These are phyloP conservation scores for Geranium brycei DNA, from an alignment of 345 rosid genomes.

Conservation along the genomic window DNA sequence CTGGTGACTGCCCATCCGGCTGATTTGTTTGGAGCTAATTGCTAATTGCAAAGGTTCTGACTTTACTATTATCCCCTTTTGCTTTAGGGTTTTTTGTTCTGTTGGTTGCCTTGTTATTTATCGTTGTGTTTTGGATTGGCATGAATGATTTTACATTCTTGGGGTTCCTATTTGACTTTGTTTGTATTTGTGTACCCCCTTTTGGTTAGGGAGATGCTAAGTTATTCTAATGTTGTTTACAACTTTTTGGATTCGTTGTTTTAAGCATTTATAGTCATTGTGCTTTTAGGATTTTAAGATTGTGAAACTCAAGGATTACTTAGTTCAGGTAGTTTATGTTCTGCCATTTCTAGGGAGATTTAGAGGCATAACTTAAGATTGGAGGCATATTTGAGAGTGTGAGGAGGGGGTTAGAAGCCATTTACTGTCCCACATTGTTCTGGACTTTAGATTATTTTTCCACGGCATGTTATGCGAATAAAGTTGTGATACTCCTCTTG, in stretches of 20 bases:
- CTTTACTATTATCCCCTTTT: neutral
- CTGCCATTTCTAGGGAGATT: neutral
- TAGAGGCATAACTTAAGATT: neutral
- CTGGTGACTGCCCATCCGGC: conserved; percentile 18
- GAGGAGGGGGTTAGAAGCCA: no score
- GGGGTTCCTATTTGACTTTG: neutral
- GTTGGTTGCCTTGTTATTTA: neutral
- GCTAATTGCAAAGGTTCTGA: conserved; percentile 8
- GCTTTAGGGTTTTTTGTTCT: conserved; percentile 2
- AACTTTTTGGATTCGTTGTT: neutral
- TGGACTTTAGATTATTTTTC: no score
- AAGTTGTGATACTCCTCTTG: neutral
- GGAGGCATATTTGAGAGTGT: no score
- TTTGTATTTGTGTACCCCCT: neutral
- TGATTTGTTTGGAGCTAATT: conserved; percentile 10
- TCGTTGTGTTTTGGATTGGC: neutral
- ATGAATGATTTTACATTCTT: neutral
- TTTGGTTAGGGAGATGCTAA: neutral
- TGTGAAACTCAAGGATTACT: neutral
- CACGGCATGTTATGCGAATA: neutral
- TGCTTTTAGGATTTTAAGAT: neutral
- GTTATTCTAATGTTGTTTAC: neutral
- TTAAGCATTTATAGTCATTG: neutral
- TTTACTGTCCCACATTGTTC: no score
- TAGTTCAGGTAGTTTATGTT: neutral